Conservation (phyloP, 345 rosid genomes). For the Arabidopsis arenosa region DNA sequence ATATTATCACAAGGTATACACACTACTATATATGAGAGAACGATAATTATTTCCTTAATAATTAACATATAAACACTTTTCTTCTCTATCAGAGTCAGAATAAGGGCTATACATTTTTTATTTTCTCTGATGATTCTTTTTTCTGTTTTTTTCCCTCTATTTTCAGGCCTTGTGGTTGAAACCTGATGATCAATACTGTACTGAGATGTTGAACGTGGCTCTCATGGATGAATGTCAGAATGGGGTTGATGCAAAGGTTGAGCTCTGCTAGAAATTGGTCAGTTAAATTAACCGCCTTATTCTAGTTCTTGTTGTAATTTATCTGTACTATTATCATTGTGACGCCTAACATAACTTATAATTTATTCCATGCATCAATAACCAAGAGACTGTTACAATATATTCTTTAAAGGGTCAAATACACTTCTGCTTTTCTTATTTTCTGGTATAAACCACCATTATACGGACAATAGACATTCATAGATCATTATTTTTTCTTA, state of each 20-base stretch:
- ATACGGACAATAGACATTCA: background rate
- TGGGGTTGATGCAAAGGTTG: slow-evolving; percentile 63
- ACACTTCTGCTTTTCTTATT: slow-evolving; percentile 34
- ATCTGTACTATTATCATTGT: slow-evolving; percentile 29
- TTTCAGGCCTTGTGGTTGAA: slow-evolving; percentile 82
- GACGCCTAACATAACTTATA: slow-evolving; percentile 15
- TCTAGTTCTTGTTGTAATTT: slow-evolving; percentile 31
- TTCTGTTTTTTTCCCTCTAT: slow-evolving; percentile 2
- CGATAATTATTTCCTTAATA: background rate
- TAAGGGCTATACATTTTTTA: background rate
- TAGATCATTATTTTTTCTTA: slow-evolving; percentile 23
- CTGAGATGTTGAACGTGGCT: slow-evolving; percentile 83
- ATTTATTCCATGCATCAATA: slow-evolving; percentile 35
- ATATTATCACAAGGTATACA: slow-evolving; percentile 79
- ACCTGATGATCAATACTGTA: slow-evolving; percentile 86
- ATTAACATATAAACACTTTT: background rate
- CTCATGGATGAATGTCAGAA: slow-evolving; percentile 69
- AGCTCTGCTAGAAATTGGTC: slow-evolving; percentile 49
- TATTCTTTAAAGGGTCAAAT: slow-evolving; percentile 18
- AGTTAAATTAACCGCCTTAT: slow-evolving; percentile 25
- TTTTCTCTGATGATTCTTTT: background rate
- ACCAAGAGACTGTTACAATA: slow-evolving; percentile 23
- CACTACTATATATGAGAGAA: slow-evolving; percentile 18
- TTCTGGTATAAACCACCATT: slow-evolving; percentile 1
- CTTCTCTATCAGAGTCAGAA: background rate